phyloP scores from a whole-genome alignment of 345 rosid genomes.

The Syzygium grande region DNA sequence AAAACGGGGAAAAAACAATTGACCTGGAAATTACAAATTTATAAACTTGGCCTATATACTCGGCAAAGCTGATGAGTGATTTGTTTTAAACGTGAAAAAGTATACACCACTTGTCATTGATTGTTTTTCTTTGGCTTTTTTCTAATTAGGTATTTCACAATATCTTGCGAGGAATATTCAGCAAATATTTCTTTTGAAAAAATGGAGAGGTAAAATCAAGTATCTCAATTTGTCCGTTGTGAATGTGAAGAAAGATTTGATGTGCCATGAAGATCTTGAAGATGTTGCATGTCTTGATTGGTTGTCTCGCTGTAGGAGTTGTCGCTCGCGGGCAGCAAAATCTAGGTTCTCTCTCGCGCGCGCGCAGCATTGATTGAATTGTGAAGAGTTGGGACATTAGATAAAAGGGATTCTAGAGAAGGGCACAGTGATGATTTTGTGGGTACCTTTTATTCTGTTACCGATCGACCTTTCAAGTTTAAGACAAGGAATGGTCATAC shows the following conservation, averaged over 20 bases:
- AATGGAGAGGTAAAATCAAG: too few relatives aligned
- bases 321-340: background rate
- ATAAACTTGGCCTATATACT: too few relatives aligned
- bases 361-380: background rate
- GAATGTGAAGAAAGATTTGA: background rate
- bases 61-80: too few relatives aligned
- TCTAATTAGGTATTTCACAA: too few relatives aligned
- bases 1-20: too few relatives aligned
- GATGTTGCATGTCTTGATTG: background rate
- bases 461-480: background rate
- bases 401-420: background rate
- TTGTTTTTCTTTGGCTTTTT: too few relatives aligned
- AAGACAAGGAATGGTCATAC: background rate
- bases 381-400: background rate
- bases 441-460: rapidly evolving
- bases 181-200: too few relatives aligned
- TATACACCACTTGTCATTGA: too few relatives aligned
- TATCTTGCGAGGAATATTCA: too few relatives aligned
- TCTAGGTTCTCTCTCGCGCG: background rate
- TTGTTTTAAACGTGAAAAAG: too few relatives aligned
- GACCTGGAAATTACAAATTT: too few relatives aligned
- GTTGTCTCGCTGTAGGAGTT: background rate
- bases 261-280: background rate
- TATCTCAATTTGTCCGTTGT: too few relatives aligned
- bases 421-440: background rate